A percentile compares a stretch with the other conserved stretches of the same genome.
phyloP scores from a whole-genome alignment of 352 stramenopile species.

The Phytophthora macrochlamydospora region DNA sequence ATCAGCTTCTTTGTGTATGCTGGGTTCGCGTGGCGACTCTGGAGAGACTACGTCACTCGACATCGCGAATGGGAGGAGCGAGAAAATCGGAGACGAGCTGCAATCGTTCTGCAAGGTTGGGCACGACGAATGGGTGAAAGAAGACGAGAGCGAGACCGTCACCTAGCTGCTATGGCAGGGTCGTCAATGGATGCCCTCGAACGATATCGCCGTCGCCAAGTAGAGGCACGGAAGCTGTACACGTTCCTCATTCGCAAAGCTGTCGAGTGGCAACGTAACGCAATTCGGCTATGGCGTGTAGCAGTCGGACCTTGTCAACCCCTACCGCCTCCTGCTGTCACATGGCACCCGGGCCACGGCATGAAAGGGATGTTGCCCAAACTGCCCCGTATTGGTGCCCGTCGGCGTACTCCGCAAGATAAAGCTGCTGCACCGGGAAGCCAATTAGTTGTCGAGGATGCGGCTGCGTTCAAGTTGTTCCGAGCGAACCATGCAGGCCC shows the following conservation, averaged over 20 bases:
- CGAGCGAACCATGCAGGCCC: constrained; percentile 63
- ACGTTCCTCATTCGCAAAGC: constrained; percentile 43
- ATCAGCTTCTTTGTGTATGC: constrained; percentile 70
- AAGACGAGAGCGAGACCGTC: constrained; percentile 17
- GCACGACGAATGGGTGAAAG: constrained; percentile 28
- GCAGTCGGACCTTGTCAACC: constrained; percentile 22
- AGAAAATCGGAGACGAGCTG: constrained; percentile 25
- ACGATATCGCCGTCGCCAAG: constrained; percentile 47
- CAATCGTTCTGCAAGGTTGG: constrained; percentile 51
- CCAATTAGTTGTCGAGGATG: constrained; percentile 60
- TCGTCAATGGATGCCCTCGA: constrained; percentile 49
- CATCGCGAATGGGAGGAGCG: constrained; percentile 43
- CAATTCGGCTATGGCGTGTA: constrained; percentile 38
- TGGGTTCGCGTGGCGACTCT: constrained; percentile 65
- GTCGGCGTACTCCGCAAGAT: constrained; percentile 22
- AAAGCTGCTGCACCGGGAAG: constrained; percentile 33
- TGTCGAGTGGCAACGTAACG: constrained; percentile 25
- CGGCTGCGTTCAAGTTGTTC: constrained; percentile 68
- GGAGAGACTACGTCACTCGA: constrained; percentile 44
- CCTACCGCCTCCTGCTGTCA: constrained; percentile 18
- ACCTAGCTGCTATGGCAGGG: constrained; percentile 4
- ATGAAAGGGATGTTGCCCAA: constrained; percentile 58
- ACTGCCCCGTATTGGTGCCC: constrained; percentile 45
- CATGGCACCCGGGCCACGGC: constrained; percentile 75
- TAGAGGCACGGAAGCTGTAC: constrained; percentile 52